phyloP scores from a whole-genome alignment of 2,329 filamentous ascomycete species.

The Claviceps lovelessii region DNA sequence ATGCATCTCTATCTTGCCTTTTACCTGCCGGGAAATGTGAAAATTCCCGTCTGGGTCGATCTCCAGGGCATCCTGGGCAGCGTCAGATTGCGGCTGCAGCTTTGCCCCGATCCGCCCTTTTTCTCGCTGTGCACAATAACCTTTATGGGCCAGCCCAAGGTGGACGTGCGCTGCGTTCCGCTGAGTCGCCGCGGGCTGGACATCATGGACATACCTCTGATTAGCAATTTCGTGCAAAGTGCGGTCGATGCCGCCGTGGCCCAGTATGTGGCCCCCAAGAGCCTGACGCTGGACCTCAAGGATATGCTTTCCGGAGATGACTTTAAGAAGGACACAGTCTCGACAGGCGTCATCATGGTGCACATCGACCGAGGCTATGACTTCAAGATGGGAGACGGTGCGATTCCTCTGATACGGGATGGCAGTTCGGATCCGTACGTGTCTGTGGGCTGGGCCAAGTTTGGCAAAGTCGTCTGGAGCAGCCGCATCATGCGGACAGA shows the following conservation, averaged over 20 bases:
- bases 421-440: slow-evolving; percentile 58
- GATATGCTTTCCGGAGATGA: slow-evolving; percentile 67
- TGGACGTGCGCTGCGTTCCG: slow-evolving; percentile 55
- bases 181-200: slow-evolving; percentile 55
- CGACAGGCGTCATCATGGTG: slow-evolving; percentile 50
- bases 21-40: slow-evolving; percentile 44
- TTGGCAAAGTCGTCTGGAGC: slow-evolving; percentile 46
- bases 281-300: slow-evolving; percentile 57
- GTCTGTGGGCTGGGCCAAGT: slow-evolving; percentile 63
- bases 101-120: slow-evolving; percentile 64
- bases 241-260: slow-evolving; percentile 60
- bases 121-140: slow-evolving; percentile 61
- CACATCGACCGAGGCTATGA: slow-evolving; percentile 52
- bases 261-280: slow-evolving; percentile 65
- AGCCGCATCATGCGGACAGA: slow-evolving; percentile 52
- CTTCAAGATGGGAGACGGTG: slow-evolving; percentile 57
- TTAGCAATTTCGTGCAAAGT: slow-evolving; percentile 61
- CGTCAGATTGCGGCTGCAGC: slow-evolving; percentile 53
- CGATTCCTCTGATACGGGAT: slow-evolving; percentile 41
- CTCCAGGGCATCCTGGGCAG: slow-evolving; percentile 58
- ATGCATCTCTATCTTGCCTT: slow-evolving; percentile 57
- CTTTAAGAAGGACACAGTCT: slow-evolving; percentile 60
- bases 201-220: slow-evolving; percentile 61
- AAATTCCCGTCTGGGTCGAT: slow-evolving; percentile 59
- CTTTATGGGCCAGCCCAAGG: slow-evolving; percentile 61